Conservation (phyloP, 2,329 filamentous ascomycete genomes). For the Sporothrix euskadiensis region DNA sequence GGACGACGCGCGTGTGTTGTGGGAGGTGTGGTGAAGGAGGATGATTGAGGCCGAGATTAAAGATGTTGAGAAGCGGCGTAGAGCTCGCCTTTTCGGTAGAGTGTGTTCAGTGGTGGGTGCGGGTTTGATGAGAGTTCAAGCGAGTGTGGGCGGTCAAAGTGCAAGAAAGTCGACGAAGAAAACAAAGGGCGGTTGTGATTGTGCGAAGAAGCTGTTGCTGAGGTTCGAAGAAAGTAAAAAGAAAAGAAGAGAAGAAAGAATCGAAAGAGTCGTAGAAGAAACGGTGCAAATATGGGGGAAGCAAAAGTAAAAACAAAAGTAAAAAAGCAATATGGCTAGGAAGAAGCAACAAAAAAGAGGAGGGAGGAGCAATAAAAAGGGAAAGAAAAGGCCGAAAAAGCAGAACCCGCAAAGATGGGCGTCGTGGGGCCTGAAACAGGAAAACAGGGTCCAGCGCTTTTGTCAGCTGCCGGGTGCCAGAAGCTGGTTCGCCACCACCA, state of each 20-base stretch:
- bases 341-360: constrained; percentile 1
- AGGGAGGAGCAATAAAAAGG: constrained; percentile 8
- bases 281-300: background rate
- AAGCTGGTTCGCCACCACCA: constrained; percentile 15
- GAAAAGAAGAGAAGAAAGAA: background rate
- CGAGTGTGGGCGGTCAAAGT: background rate
- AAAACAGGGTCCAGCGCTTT: constrained; percentile 21
- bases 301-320: background rate
- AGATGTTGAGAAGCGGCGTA: background rate
- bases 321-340: background rate
- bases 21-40: background rate
- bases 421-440: constrained; percentile 20
- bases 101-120: background rate
- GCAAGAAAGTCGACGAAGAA: constrained; percentile 12
- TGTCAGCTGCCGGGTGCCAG: constrained; percentile 18
- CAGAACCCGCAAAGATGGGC: background rate
- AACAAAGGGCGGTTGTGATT: background rate
- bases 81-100: constrained; percentile 7
- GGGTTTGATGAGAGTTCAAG: background rate
- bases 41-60: background rate
- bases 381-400: background rate
- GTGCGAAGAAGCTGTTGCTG: background rate
- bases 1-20: background rate
- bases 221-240: background rate
- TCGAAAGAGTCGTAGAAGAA: constrained; percentile 9